Conservation (phyloP, 257 asterid genomes). For the Leonotis leonurus region DNA sequence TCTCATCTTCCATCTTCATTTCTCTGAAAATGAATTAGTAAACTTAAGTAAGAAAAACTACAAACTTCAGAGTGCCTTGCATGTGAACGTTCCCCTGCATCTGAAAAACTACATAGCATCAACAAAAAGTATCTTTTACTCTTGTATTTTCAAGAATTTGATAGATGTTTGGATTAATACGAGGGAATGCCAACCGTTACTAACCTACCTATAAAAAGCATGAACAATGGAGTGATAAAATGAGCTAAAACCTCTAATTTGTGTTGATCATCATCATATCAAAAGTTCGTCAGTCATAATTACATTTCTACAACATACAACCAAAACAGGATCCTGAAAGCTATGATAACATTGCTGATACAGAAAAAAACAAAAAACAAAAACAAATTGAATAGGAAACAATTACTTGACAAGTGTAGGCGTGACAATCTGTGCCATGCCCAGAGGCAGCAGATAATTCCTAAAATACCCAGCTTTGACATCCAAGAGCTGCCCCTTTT, state of each 20-base stretch:
- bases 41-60: not conserved
- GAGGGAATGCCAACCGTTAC: not conserved
- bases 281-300: too few species aligned
- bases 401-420: constrained; percentile 57
- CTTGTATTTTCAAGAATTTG: not conserved
- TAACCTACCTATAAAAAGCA: not conserved
- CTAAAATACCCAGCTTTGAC: constrained; percentile 88
- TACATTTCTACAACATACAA: not conserved
- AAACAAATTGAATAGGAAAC: not conserved
- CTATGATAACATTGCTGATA: not conserved
- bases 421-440: constrained; percentile 79
- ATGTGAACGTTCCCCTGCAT: not conserved
- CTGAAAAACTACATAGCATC: not conserved
- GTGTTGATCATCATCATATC: too few species aligned
- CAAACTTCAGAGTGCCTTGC: not conserved
- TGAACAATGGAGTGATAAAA: too few species aligned
- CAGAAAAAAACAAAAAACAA: too few species aligned
- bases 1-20: constrained; percentile 94
- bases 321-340: not conserved
- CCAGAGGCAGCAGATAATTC: constrained; percentile 68
- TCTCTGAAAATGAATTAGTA: constrained; percentile 53
- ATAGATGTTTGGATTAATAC: not conserved
- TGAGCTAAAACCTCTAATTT: too few species aligned
- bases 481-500: constrained; percentile 75
- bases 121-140: not conserved